These are phyloP conservation scores for Populus davidiana DNA, from an alignment of 345 rosid genomes.

Conservation along the genomic window DNA sequence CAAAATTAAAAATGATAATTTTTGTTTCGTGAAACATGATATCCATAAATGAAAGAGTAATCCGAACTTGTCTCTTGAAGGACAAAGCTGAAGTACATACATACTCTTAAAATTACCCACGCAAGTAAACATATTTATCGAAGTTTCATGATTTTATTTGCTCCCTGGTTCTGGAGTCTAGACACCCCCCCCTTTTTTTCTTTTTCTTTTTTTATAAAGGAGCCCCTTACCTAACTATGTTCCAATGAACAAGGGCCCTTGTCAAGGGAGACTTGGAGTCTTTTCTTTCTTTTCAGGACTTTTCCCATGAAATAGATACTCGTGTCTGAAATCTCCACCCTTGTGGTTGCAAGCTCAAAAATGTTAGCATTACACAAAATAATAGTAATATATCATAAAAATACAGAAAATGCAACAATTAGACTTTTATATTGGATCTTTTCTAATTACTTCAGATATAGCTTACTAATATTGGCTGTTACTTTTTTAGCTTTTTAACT, in stretches of 20 bases:
- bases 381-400: neutral
- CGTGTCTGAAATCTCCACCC: neutral
- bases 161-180: neutral
- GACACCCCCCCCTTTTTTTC: neutral
- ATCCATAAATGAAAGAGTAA: neutral
- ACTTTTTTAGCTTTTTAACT: conserved; percentile 32
- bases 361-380: neutral
- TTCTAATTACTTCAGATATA: neutral
- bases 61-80: neutral
- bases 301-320: neutral
- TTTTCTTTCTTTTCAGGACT: neutral
- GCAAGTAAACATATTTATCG: neutral
- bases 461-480: conserved; percentile 3
- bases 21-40: neutral
- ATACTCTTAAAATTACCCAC: neutral
- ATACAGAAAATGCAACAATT: neutral
- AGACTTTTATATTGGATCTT: neutral
- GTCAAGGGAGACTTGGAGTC: neutral
- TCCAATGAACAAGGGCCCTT: neutral
- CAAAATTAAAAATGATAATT: too few species aligned
- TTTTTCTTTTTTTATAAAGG: neutral
- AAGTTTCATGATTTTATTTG: neutral
- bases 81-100: neutral
- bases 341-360: neutral
- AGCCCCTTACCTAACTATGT: neutral